A percentile compares a stretch with the other conserved stretches of the same genome.
Conservation (phyloP, 768 basidiomycete species). For the Lactarius deliciosus region DNA sequence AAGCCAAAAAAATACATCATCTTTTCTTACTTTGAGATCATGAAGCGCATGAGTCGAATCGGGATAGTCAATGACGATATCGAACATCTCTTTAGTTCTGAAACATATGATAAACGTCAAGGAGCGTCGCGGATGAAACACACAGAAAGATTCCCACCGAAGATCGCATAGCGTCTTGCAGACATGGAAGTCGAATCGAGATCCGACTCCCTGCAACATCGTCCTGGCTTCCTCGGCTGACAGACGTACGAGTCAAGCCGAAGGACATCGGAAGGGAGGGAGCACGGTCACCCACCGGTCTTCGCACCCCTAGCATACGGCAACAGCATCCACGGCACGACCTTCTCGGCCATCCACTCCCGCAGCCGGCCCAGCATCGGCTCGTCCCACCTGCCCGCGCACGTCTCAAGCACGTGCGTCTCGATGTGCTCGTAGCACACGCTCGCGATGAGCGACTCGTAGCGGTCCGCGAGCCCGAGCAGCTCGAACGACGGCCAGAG, state of each 20-base stretch:
- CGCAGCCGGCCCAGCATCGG: conserved; percentile 61
- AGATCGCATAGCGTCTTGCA: conserved; percentile 89
- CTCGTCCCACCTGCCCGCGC: conserved; percentile 66
- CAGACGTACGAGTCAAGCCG: not conserved
- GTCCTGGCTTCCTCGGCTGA: conserved; percentile 68
- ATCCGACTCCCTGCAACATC: conserved; percentile 74
- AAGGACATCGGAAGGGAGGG: not conserved
- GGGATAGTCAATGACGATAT: conserved; percentile 93
- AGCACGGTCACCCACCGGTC: conserved; percentile 42
- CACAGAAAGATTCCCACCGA: conserved; percentile 47
- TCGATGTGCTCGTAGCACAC: conserved; percentile 89
- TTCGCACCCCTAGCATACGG: conserved; percentile 71
- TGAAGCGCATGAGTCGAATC: conserved; percentile 81
- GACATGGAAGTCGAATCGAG: conserved; percentile 88
- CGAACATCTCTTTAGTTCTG: conserved; percentile 84
- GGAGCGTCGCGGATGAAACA: not conserved
- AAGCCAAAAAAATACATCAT: not conserved
- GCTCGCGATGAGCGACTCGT: conserved; percentile 77
- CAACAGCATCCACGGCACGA: conserved; percentile 83
- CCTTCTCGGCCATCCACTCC: conserved; percentile 74
- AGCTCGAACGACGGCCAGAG: conserved; percentile 64
- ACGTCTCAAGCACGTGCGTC: conserved; percentile 61
- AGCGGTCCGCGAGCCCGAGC: conserved; percentile 77
- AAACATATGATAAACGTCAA: not conserved
- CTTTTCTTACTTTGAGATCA: conserved; percentile 70